Percentiles rank a stretch among this genome's conserved stretches.
These are phyloP conservation scores for Erysimum pusillum DNA, from an alignment of 441 rosid genomes.

Conservation along the genomic window DNA sequence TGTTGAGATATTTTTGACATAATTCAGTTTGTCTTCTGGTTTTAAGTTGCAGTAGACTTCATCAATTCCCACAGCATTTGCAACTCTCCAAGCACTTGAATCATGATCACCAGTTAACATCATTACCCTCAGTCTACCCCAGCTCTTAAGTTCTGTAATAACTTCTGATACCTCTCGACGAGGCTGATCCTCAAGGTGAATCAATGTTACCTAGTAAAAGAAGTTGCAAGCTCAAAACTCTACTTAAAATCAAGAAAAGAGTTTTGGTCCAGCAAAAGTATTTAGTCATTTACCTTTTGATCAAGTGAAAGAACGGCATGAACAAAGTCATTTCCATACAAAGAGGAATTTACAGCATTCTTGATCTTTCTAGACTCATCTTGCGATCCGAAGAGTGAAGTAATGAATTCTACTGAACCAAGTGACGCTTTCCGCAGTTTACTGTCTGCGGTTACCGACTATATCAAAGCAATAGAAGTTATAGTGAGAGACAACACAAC, in stretches of 20 bases:
- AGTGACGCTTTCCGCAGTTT: slow-evolving; percentile 7
- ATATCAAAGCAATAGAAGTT: not conserved
- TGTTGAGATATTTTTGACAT: slow-evolving; percentile 73
- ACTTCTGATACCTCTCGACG: slow-evolving; percentile 78
- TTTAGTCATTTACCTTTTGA: slow-evolving; percentile 10
- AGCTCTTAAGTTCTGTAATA: slow-evolving; percentile 62
- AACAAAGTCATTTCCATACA: slow-evolving; percentile 9
- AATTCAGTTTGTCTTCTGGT: slow-evolving; percentile 91
- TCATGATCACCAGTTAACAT: slow-evolving; percentile 95
- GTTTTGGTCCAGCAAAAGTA: not conserved
- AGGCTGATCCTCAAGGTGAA: slow-evolving; percentile 93
- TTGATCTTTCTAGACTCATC: slow-evolving; percentile 8
- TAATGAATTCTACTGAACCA: slow-evolving; percentile 25
- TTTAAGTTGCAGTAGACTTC: slow-evolving; percentile 84
- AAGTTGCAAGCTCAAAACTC: slow-evolving; percentile 17
- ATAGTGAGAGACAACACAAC: not conserved
- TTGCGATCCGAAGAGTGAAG: slow-evolving; percentile 15
- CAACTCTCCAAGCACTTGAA: slow-evolving; percentile 94
- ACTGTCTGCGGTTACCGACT: not conserved
- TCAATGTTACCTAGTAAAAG: slow-evolving; percentile 70
- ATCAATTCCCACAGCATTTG: slow-evolving; percentile 79
- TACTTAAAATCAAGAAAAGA: not conserved
- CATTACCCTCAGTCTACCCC: slow-evolving; percentile 69
- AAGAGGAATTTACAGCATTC: slow-evolving; percentile 18
- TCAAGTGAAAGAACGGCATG: slow-evolving; percentile 23